A percentile compares a stretch with the other conserved stretches of the same genome.
These are phyloP conservation scores for Populus trichocarpa DNA, from an alignment of 441 rosid genomes.

Conservation along the genomic window DNA sequence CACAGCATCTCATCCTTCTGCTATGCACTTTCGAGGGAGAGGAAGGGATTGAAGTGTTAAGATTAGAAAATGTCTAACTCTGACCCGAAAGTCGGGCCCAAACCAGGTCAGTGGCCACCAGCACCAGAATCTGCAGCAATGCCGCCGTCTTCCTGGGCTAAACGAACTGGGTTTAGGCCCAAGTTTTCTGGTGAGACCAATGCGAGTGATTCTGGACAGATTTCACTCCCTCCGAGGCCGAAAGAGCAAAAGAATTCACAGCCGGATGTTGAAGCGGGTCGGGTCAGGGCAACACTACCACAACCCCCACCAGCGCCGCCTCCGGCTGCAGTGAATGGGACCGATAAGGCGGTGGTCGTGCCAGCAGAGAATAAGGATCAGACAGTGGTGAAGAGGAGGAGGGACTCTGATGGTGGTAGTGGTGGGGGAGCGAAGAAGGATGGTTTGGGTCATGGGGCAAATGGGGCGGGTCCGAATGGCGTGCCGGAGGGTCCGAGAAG, in stretches of 20 bases:
- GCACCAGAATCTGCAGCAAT: slow-evolving; percentile 62
- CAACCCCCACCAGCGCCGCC: slow-evolving; percentile 13
- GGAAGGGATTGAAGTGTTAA: neutral
- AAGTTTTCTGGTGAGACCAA: slow-evolving; percentile 93
- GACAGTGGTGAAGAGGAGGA: slow-evolving; percentile 65
- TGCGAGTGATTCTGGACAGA: slow-evolving; percentile 75
- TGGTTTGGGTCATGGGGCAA: slow-evolving; percentile 27
- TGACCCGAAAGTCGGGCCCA: slow-evolving; percentile 64
- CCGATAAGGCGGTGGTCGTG: slow-evolving; percentile 6
- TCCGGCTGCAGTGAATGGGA: slow-evolving; percentile 30
- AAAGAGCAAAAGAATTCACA: slow-evolving; percentile 37
- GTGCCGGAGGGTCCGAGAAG: slow-evolving; percentile 42
- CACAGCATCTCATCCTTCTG: neutral
- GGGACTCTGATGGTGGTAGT: slow-evolving; percentile 63
- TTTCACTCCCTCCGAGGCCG: slow-evolving; percentile 43
- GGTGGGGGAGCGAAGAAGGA: slow-evolving; percentile 35
- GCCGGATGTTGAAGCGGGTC: slow-evolving; percentile 73
- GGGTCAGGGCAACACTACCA: slow-evolving; percentile 25
- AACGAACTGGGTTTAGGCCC: slow-evolving; percentile 87
- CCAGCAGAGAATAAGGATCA: slow-evolving; percentile 44
- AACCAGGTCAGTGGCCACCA: slow-evolving; percentile 74
- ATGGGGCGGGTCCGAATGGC: slow-evolving; percentile 39
- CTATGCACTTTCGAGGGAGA: neutral
- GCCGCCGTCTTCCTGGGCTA: slow-evolving; percentile 96
- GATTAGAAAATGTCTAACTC: slow-evolving; percentile 50